Conservation (phyloP, 768 basidiomycete species). For the Coprinopsis sp. region DNA sequence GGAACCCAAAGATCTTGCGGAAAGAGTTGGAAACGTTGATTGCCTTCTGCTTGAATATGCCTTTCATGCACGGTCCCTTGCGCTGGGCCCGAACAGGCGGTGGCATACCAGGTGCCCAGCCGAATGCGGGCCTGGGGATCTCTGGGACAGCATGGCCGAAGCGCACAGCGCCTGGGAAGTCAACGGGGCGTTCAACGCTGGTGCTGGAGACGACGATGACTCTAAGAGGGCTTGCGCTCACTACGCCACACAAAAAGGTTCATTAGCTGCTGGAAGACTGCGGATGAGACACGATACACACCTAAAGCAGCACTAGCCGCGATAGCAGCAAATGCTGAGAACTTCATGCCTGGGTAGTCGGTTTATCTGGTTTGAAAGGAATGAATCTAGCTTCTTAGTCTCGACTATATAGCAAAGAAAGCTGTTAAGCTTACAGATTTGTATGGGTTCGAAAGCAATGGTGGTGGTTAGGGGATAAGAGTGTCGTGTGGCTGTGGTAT, state of each 20-base stretch:
- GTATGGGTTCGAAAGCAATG: not conserved
- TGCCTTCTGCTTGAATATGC: slow-evolving; percentile 36
- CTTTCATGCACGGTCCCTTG: slow-evolving; percentile 14
- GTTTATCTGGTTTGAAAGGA: not conserved
- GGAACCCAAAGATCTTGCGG: slow-evolving; percentile 51
- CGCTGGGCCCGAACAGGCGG: slow-evolving; percentile 2
- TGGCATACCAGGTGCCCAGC: not conserved
- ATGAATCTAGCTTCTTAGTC: not conserved
- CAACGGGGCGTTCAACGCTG: slow-evolving; percentile 8
- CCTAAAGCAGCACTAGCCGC: slow-evolving; percentile 33
- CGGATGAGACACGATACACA: slow-evolving; percentile 16
- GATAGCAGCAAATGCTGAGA: slow-evolving; percentile 32
- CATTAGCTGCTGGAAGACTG: not conserved
- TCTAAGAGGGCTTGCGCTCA: slow-evolving; percentile 46
- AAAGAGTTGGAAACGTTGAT: slow-evolving; percentile 50
- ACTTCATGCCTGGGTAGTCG: slow-evolving; percentile 33
- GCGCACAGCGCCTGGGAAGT: slow-evolving; percentile 12
- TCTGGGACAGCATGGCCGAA: slow-evolving; percentile 19
- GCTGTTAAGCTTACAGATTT: not conserved
- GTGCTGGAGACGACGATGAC: slow-evolving; percentile 34
- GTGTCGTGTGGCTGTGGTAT: not conserved
- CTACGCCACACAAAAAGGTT: slow-evolving; percentile 14
- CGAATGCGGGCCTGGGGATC: slow-evolving; percentile 1
- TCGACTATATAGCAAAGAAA: not conserved
- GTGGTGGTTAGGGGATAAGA: not conserved